Percentiles rank a stretch among this genome's conserved stretches.
These are phyloP conservation scores for Polyplosphaeria fusca DNA, from an alignment of 495 filamentous ascomycete species.

Conservation along the genomic window DNA sequence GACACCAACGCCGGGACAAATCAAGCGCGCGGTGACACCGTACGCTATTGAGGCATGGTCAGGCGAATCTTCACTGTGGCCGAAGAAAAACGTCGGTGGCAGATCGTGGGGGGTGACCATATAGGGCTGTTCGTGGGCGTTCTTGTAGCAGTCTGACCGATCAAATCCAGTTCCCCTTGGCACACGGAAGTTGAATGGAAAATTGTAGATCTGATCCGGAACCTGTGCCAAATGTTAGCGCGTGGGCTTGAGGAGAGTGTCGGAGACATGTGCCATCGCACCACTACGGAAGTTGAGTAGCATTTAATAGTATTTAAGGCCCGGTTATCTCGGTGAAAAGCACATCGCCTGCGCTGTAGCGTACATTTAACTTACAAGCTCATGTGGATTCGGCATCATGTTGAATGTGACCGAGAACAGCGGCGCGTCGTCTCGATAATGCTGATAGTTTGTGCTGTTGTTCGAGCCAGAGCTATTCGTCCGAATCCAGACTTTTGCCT, in stretches of 20 bases:
- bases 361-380: too few species aligned
- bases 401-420: slow-evolving; percentile 22
- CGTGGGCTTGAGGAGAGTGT: too few species aligned
- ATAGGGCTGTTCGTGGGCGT: slow-evolving; percentile 1
- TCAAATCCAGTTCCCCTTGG: slow-evolving; percentile 16
- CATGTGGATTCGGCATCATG: slow-evolving; percentile 2
- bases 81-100: slow-evolving; percentile 22
- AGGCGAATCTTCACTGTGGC: background rate
- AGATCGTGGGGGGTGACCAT: slow-evolving; percentile 12
- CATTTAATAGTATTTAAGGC: too few species aligned
- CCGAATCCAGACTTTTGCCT: slow-evolving; percentile 18
- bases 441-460: slow-evolving; percentile 12
- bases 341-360: too few species aligned
- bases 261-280: too few species aligned
- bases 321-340: too few species aligned
- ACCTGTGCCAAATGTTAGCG: background rate
- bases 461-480: background rate
- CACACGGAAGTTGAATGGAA: slow-evolving; percentile 18
- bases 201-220: slow-evolving; percentile 13
- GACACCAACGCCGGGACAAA: background rate
- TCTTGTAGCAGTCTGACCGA: slow-evolving; percentile 13
- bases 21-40: slow-evolving; percentile 14
- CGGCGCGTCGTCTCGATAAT: slow-evolving; percentile 22
- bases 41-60: slow-evolving; percentile 16
- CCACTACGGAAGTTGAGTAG: too few species aligned